phyloP scores from a whole-genome alignment of 23 red algal genomes.

The Gracilariopsis chorda region DNA sequence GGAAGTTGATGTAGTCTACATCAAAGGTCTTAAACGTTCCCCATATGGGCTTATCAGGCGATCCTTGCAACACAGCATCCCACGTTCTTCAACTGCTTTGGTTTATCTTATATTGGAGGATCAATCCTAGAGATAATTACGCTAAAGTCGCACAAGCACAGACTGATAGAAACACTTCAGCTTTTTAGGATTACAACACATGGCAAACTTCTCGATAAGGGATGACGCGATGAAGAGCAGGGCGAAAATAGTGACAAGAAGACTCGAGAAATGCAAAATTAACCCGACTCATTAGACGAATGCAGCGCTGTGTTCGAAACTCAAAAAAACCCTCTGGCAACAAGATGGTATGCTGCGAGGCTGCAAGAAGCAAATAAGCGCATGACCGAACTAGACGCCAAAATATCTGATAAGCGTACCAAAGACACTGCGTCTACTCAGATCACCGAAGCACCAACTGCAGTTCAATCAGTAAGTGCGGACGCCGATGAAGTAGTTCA shows the following conservation, averaged over 20 bases:
- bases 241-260: neutral
- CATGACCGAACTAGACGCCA: neutral
- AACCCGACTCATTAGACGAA: neutral
- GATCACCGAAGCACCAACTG: too few relatives aligned
- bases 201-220: neutral
- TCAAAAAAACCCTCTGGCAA: neutral
- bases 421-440: neutral
- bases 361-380: neutral
- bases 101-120: neutral
- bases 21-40: neutral
- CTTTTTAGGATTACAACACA: neutral
- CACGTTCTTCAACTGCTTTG: neutral
- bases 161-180: neutral
- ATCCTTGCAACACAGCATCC: neutral
- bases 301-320: neutral
- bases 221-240: neutral
- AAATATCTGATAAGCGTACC: too few relatives aligned
- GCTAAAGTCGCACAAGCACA: neutral
- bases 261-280: neutral
- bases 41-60: neutral
- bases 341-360: neutral
- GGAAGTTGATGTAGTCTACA: neutral
- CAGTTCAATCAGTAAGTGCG: too few relatives aligned
- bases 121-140: neutral
- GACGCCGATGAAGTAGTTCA: too few relatives aligned